Evolutionary conservation across 176 grass and related monocot genomes (phyloP), one percentile per base, ranked within the genome.

Genomic region (Neostapfia colusana): DNA sequence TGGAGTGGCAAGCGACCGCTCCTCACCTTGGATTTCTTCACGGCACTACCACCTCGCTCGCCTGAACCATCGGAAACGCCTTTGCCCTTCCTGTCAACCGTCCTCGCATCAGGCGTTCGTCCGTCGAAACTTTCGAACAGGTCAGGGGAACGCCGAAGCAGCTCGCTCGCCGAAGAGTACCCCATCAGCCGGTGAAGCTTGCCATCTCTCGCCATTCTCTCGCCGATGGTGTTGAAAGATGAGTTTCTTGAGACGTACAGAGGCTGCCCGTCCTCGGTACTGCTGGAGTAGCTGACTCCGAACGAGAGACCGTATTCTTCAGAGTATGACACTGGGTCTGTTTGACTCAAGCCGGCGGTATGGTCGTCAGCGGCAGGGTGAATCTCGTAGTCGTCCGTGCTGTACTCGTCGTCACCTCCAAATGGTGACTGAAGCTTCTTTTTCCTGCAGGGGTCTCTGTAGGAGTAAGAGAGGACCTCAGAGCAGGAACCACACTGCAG

Each of bases 141-240:
- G 56, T 79, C 69, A 3, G 81, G 81, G 10, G 75, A 74, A 7
- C 54, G 50, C 34, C 45, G 46, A 31, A 80, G 48, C 64, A 92
- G 35, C 57, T 88, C 83, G 23, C 83, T 92, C 6, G 79, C 90
- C 8, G 90, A 92, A 35, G 85, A 85, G 80, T 97, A 90, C n/a
- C 93, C 91, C 91, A 97, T 91, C 54, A 93, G 70, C 58, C 80
- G 81, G 78, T 93, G 90, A 36, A 91, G 88, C 55, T 85, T 88
- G 26, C 80, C 86, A 58, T 84, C 77, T 41, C 21, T 89, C 37
- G 20, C 41, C 61, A 16, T 76, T 21, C 27, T 77, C n/a, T 42
- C 81, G 40, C 81, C 79, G 1, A 39, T 60, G 43, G 77, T 83
- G 83, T 82, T 59, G 43, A 87, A 93, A 39, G 93, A 96, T 4